Evolutionary conservation across 768 basidiomycete species (phyloP), one percentile per base, ranked within the genome.

Genomic region (Kwoniella mangroviensis): DNA sequence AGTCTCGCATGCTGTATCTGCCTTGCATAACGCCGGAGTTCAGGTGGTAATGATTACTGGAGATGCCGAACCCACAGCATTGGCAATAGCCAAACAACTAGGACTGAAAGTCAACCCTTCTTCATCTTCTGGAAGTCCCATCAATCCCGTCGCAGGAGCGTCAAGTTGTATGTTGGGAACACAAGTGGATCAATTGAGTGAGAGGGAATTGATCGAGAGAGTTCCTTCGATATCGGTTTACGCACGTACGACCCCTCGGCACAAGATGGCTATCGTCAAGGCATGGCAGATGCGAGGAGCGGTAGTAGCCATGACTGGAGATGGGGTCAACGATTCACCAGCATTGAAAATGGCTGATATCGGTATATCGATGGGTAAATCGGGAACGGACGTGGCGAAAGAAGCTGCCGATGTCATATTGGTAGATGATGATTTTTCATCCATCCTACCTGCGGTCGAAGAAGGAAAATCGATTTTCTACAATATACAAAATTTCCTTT

Each of bases 21-120:
- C 91, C 34, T 85, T 98, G 43, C 92, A 94, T 78, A 84, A 86
- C 28, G 94, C 92, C 26, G 93, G 94, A 4, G 91, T 98, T 59
- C 93, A 95, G 77, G 90, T 98, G n/a, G 90, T 98, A 54, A 98
- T 98, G 95, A 97, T 98, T 79, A 98, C 96, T 0, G 95, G 95
- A 4, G 95, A 98, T 77, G 90, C 94, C 43, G 93, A 94, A 82
- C 87, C 90, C 65, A 98, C 95, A 0, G 95, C 96, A 2, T 78
- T 95, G 42, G 89, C 92, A 59, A 96, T 97, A 67, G 96, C 94
- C 43, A 87, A 88, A 77, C 87, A 92, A 76, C 87, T 98, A 19
- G 95, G 95, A 26, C 84, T 98, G 75, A 87, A 88, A 12, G 88
- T 94, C 26, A 89, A 89, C 59, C 52, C 74, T 3, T 76, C 75